Conservation (phyloP, 768 basidiomycete genomes). For the Pleurotus tuber-regium region DNA sequence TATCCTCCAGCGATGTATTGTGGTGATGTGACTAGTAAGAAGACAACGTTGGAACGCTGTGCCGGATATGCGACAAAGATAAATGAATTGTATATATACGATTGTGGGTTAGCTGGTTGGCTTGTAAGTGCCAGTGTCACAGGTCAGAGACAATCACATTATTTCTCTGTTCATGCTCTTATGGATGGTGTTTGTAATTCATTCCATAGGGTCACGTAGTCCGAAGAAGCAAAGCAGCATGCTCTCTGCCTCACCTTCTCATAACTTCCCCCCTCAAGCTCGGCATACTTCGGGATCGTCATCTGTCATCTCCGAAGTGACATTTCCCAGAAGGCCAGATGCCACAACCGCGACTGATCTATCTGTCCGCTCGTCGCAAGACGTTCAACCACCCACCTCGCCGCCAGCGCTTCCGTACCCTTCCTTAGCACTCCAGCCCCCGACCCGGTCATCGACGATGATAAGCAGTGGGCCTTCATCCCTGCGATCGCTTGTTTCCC, state of each 20-base stretch:
- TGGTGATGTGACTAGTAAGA: slow-evolving; percentile 56
- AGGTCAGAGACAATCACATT: slow-evolving; percentile 39
- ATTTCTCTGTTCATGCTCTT: slow-evolving; percentile 3
- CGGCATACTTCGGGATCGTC: slow-evolving; percentile 70
- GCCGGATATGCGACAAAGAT: slow-evolving; percentile 77
- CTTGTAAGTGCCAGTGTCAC: slow-evolving; percentile 50
- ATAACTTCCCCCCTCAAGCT: slow-evolving; percentile 48
- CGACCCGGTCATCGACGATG: slow-evolving; percentile 30
- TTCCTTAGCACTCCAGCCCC: slow-evolving; percentile 45
- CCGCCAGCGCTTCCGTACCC: slow-evolving; percentile 75
- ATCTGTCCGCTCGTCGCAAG: slow-evolving; percentile 40
- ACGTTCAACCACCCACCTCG: slow-evolving; percentile 50
- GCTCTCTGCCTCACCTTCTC: slow-evolving; percentile 33
- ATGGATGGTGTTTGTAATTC: slow-evolving; percentile 7
- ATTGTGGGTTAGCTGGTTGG: slow-evolving; percentile 82
- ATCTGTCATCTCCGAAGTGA: slow-evolving; percentile 72
- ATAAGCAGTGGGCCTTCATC: slow-evolving; percentile 44
- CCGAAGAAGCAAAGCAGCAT: slow-evolving; percentile 21
- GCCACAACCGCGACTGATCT: slow-evolving; percentile 79
- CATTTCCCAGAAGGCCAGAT: slow-evolving; percentile 79
- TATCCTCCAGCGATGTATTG: slow-evolving; percentile 72
- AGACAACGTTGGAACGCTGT: slow-evolving; percentile 64
- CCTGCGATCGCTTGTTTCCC: slow-evolving; percentile 45
- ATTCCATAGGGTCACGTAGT: slow-evolving; percentile 24
- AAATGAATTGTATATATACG: slow-evolving; percentile 72